Conservation (phyloP, 345 rosid genomes). For the Hypericum androsaemum region DNA sequence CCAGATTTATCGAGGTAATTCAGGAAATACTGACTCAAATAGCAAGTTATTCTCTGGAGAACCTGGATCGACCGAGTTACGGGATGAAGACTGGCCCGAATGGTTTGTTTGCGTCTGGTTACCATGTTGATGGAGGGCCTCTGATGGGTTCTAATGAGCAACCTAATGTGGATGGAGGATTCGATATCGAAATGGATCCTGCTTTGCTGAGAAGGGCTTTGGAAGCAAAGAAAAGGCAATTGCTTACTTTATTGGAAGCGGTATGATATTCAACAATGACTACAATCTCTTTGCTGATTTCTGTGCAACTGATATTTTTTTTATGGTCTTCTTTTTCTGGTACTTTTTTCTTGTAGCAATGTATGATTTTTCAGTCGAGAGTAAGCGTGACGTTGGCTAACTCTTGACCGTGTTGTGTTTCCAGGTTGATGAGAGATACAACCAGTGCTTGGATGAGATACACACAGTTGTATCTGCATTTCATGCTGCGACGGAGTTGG, state of each 20-base stretch:
- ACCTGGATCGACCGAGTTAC: conserved; percentile 29
- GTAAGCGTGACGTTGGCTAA: too few species aligned
- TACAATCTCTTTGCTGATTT: not conserved
- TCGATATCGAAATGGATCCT: conserved; percentile 22
- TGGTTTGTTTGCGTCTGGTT: conserved; percentile 17
- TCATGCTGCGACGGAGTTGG: conserved; percentile 85
- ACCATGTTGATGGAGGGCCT: conserved; percentile 10
- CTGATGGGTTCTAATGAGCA: conserved; percentile 17
- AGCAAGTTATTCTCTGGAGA: conserved; percentile 61
- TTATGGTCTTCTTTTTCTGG: too few species aligned
- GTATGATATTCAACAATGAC: conserved; percentile 29
- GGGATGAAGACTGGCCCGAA: conserved; percentile 20
- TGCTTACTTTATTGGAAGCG: conserved; percentile 63
- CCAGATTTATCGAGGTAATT: conserved; percentile 57
- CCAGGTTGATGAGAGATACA: conserved; percentile 81
- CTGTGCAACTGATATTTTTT: too few species aligned
- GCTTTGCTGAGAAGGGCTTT: conserved; percentile 18
- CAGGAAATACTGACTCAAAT: conserved; percentile 83
- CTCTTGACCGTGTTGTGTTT: too few species aligned
- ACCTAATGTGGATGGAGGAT: conserved; percentile 19
- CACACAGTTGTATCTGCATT: conserved; percentile 91
- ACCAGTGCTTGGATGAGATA: conserved; percentile 78
- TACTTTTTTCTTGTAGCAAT: not conserved
- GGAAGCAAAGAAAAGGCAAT: conserved; percentile 52
- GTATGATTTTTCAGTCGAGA: not conserved